Conservation (phyloP, 192 early-diverging fungal genomes). For the Pilaira anomala region DNA sequence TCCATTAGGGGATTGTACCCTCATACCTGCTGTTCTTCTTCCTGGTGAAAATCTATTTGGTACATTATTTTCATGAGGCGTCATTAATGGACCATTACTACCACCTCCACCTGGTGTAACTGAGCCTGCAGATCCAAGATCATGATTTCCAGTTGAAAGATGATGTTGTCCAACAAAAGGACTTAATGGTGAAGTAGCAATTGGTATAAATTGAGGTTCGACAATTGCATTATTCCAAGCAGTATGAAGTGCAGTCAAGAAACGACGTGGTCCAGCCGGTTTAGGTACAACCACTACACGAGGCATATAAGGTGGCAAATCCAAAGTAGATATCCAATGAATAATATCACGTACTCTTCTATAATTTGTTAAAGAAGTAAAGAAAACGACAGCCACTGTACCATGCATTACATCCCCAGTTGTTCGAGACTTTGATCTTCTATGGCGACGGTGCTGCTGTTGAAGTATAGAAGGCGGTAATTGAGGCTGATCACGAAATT, state of each 20-base stretch:
- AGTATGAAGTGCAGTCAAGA: constrained; percentile 55
- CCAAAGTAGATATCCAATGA: constrained; percentile 28
- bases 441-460: constrained; percentile 5
- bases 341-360: constrained; percentile 47
- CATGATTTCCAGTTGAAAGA: neutral
- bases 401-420: constrained; percentile 18
- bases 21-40: neutral
- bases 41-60: constrained; percentile 13
- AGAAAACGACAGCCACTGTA: constrained; percentile 50
- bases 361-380: constrained; percentile 50
- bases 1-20: neutral
- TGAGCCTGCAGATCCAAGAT: neutral
- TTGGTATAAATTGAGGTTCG: constrained; percentile 50
- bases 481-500: constrained; percentile 29
- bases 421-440: constrained; percentile 1
- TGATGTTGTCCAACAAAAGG: constrained; percentile 13
- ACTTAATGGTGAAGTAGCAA: constrained; percentile 49
- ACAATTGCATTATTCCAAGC: constrained; percentile 48
- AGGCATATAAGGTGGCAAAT: constrained; percentile 20
- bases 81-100: neutral
- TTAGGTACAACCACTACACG: constrained; percentile 58
- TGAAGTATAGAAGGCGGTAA: neutral
- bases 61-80: constrained; percentile 3
- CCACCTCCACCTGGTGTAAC: no score
- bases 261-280: constrained; percentile 58